Base-by-base conservation (phyloP, 1,284 basidiomycete genomes). In the Thelephora terrestris region DNA sequence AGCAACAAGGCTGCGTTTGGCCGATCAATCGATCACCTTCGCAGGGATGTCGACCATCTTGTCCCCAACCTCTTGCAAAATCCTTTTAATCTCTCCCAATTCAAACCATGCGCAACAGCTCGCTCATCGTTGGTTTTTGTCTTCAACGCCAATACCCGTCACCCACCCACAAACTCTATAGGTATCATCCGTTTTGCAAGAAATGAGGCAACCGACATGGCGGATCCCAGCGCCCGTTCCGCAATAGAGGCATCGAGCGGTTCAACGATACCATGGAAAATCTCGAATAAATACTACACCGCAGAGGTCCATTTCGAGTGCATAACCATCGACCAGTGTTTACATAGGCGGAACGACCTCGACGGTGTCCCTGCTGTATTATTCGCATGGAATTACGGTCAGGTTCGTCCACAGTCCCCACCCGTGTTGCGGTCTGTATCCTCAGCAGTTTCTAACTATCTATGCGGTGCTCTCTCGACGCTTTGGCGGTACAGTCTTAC, bases 201-300 rank as follows among this genome's bases (percentile, higher is more conserved):
- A 29, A 55, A 58, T 46, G 52, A 55, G 58, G 58, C 53, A 50
- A 54, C 68, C 45, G 58, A 54, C 40, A 57, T 58, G 12, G 61
- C 18, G 47, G 43, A 38, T 50, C 50, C 35, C 51, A 50, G 14
- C 43, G 39, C 20, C 45, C 50, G 16, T 6, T 46, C 14, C 44
- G 45, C 10, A 52, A 55, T 25, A n/a, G 17, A 42, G n/a, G 7
- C 5, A 14, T 10, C 29, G 14, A 14, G 29, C 14, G 29, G 29
- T 10, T 5, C 29, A n/a, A 54, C 52, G 27, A 64, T 85, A 29
- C 81, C 80, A 12, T 92, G 88, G 86, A 82, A 73, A 27, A 86
- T 93, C 51, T 68, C 71, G 50, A 92, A 93, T 70, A 85, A 80
- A 63, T 93, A 93, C 65, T 93, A 92, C 66, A 76, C 79, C 10